Evolutionary conservation across 139 green algal genomes (phyloP), one percentile per base, ranked within the genome.

Genomic region (Tetraselmis striata): DNA sequence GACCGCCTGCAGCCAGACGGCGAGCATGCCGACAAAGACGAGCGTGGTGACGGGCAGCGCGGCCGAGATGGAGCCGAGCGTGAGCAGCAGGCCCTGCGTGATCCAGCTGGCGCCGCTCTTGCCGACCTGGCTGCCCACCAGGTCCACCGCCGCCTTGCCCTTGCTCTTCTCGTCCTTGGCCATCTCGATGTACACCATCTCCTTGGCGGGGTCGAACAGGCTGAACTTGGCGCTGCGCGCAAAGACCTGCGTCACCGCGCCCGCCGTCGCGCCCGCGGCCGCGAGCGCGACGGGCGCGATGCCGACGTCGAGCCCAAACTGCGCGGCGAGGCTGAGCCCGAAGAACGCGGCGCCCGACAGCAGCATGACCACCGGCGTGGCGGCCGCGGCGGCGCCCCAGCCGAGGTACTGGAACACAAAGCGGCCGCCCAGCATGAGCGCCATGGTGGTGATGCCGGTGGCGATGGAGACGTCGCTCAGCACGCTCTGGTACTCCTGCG

Each of bases 161-260:
- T 93, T 92, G 59, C 77, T 89, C 83, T 94, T 94, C 82, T 93
- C 89, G 59, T 96, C 92, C n/a, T 90, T 88, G 82, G 87, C 85
- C 87, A 94, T 92, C 81, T 93, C 88, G 30, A 97, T 97, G 92
- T 95, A 97, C 78, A 94, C 93, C 94, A 98, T 98, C 86, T 98
- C 94, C 85, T 96, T 95, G 59, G 92, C 90, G 0, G 93, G 92
- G 82, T 95, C 92, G 77, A 96, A 96, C 81, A 96, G 85, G 0
- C 81, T 89, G 87, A 94, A 96, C 87, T 96, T 96, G 86, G 87
- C 28, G 26, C 77, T 85, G 22, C 92, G 88, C 1, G 92, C 92
- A 91, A 92, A 93, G 32, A 94, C 90, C 86, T 96, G 92, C 26
- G 92, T 96, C 25, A 94, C 77, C 18, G 89, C 88, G 25, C 92